Percentiles rank a stretch among this genome's conserved stretches.
phyloP scores from a whole-genome alignment of 768 basidiomycete genomes.

The Amylocystis lapponica region DNA sequence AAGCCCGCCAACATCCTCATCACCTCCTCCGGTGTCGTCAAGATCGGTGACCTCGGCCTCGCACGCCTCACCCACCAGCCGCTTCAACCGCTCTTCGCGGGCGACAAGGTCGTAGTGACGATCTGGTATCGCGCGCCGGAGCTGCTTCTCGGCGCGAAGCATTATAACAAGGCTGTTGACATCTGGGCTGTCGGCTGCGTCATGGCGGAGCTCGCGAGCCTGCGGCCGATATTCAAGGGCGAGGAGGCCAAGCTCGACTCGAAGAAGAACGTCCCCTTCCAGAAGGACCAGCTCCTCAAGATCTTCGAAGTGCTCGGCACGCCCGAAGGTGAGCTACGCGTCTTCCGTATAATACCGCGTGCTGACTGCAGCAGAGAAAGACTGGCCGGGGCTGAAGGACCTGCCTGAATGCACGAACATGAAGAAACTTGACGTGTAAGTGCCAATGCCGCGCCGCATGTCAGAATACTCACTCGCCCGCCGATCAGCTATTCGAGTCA shows the following conservation, averaged over 20 bases:
- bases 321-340: constrained; percentile 76
- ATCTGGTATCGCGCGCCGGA: constrained; percentile 99
- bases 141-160: constrained; percentile 91
- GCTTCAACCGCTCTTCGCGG: constrained; percentile 83
- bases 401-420: constrained; percentile 89
- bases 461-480: neutral
- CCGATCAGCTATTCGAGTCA: constrained; percentile 49
- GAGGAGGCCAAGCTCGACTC: constrained; percentile 97
- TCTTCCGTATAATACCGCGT: constrained; percentile 16
- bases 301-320: constrained; percentile 96
- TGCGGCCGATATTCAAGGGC: constrained; percentile 97
- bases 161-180: constrained; percentile 96
- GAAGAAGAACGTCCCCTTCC: constrained; percentile 97
- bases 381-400: constrained; percentile 81
- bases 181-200: constrained; percentile 99
- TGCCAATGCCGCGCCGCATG: constrained; percentile 10
- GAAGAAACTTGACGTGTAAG: constrained; percentile 70
- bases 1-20: constrained; percentile 99
- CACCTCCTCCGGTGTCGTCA: constrained; percentile 81
- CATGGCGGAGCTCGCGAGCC: constrained; percentile 88
- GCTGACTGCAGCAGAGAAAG: constrained; percentile 46
- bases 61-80: constrained; percentile 90
- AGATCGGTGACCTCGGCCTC: constrained; percentile 97
- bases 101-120: constrained; percentile 98
- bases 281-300: constrained; percentile 89